phyloP scores from a whole-genome alignment of 306 rosid genomes.

The Adenanthera pavonina region DNA sequence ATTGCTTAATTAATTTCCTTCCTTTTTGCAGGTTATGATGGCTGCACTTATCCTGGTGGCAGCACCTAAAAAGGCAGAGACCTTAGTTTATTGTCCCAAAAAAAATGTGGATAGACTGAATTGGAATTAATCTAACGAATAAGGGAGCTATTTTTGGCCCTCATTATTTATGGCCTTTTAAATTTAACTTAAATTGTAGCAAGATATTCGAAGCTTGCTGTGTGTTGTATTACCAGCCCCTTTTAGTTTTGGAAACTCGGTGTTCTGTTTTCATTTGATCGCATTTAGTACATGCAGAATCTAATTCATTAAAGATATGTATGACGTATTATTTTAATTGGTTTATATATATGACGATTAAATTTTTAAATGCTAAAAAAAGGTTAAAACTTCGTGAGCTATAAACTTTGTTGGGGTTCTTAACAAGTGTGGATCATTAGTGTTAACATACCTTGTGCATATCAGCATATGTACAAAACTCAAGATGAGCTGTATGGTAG shows the following conservation, averaged over 20 bases:
- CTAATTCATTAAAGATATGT: background rate
- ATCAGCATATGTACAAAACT: too few relatives aligned
- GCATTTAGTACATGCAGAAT: background rate
- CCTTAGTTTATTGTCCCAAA: background rate
- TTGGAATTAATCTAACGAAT: constrained; percentile 37
- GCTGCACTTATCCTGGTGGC: constrained; percentile 71
- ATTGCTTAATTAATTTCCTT: constrained; percentile 3
- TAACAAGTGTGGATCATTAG: too few relatives aligned
- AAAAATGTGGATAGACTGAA: constrained; percentile 27
- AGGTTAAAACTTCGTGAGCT: too few relatives aligned
- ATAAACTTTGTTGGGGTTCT: too few relatives aligned
- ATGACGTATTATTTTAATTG: too few relatives aligned
- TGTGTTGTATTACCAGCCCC: background rate
- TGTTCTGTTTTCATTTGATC: background rate
- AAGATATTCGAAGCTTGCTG: constrained; percentile 3
- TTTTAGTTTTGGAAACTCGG: constrained; percentile 11
- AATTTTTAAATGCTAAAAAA: too few relatives aligned
- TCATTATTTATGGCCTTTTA: constrained; percentile 14
- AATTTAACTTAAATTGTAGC: constrained; percentile 33
- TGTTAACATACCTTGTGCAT: too few relatives aligned
- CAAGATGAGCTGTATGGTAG: too few relatives aligned
- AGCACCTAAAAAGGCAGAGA: constrained; percentile 46
- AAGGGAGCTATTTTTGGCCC: constrained; percentile 20
- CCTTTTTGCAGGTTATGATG: constrained; percentile 72
- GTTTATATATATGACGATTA: too few relatives aligned